Evolutionary conservation across 1,284 basidiomycete genomes (phyloP), one percentile per base, ranked within the genome.

Genomic region (Pseudozyma pruni): DNA sequence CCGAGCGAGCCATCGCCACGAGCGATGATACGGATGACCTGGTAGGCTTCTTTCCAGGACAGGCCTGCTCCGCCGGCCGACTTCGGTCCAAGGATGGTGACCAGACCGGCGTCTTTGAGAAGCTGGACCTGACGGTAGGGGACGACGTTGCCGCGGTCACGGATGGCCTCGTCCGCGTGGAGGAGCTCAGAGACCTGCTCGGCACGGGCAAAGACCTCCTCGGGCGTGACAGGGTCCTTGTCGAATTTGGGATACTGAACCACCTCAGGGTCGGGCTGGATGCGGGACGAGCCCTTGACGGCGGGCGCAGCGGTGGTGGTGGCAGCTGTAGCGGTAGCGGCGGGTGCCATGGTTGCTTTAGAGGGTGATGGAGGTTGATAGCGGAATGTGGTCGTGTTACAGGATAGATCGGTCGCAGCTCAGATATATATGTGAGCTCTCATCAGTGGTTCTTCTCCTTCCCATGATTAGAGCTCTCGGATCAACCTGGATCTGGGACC

Each of bases 81-180:
- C 32, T 57, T 72, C 31, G 74, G 75, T 0, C 80, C 80, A 17
- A 81, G 72, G 22, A 80, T 67, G 34, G 77, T 79, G 23, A 77
- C 76, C 13, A 81, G 73, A 23, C 78, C 79, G 9, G 76, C 58
- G 41, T 81, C 80, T 43, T 81, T 81, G 35, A 81, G 69, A 14
- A 81, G 74, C 60, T 81, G 79, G 4, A 81, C 74, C 44, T 81
- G 79, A 14, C 76, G 64, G 56, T 76, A 74, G 11, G 80, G 80
- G 1, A 81, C 75, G n/a, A 79, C 77, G 38, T 81, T 81, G 35
- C 74, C 69, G 4, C 75, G 72, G 58, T 81, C 80, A 14, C 80
- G 69, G 53, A 74, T 68, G 16, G 78, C 74, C 45, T 79, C 80
- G 51, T 80, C 80, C 23, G 62, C 43, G 55, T 73, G 75, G 22